Conservation (phyloP, 1,284 basidiomycete species). For the Austroboletus novae-zelandiae region DNA sequence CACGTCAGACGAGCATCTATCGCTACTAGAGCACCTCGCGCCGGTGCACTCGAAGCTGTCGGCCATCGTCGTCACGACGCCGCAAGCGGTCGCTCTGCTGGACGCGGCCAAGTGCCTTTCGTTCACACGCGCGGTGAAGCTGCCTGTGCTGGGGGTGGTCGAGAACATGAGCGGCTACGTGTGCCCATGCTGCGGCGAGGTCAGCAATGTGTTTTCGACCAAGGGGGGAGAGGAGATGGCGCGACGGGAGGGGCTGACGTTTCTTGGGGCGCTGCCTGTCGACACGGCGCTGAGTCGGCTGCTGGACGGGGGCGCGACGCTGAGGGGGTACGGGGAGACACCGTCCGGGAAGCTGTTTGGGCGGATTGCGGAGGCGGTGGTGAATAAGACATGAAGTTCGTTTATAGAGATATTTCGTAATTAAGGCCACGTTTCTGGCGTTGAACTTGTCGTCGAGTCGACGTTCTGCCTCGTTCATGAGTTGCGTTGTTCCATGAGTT, state of each 20-base stretch:
- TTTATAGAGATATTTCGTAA: constrained; percentile 16
- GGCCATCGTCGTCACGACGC: constrained; percentile 93
- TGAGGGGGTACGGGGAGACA: constrained; percentile 58
- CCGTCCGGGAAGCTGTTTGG: constrained; percentile 61
- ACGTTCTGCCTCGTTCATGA: constrained; percentile 24
- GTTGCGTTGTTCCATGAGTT: constrained; percentile 29
- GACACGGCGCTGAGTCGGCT: constrained; percentile 90
- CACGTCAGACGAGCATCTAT: constrained; percentile 98
- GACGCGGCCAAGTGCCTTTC: constrained; percentile 96
- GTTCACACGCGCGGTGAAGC: constrained; percentile 83
- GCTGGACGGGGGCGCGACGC: constrained; percentile 71
- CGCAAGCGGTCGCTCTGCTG: constrained; percentile 93
- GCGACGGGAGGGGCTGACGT: constrained; percentile 66
- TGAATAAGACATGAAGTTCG: not conserved
- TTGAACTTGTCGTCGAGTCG: constrained; percentile 16
- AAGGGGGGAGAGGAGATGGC: constrained; percentile 93
- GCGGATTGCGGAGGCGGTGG: constrained; percentile 46
- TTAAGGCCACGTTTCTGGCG: constrained; percentile 25
- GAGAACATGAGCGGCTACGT: constrained; percentile 99
- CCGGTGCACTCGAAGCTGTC: constrained; percentile 80
- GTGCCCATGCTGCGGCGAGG: constrained; percentile 92
- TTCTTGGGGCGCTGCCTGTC: constrained; percentile 91
- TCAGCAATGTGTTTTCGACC: constrained; percentile 93
- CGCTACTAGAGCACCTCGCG: constrained; percentile 89
- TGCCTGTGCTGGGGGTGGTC: constrained; percentile 92